phyloP scores from a whole-genome alignment of 768 basidiomycete species.

The Russula lepida region DNA sequence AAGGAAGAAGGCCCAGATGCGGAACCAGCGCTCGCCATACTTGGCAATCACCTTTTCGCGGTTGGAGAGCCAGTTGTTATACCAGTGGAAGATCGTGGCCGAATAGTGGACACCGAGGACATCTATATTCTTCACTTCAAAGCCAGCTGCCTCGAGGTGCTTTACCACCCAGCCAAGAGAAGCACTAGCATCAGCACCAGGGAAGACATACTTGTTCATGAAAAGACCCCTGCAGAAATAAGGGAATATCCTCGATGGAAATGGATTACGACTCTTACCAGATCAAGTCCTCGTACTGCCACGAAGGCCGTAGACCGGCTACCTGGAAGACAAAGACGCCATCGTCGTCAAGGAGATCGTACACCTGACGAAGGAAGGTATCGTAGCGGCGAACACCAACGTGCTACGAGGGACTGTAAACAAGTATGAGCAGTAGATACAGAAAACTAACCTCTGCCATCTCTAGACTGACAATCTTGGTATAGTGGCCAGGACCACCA shows the following conservation, averaged over 20 bases:
- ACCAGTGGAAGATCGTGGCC: slow-evolving; percentile 86
- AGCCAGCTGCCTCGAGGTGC: slow-evolving; percentile 83
- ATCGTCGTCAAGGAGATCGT: slow-evolving; percentile 88
- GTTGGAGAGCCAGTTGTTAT: slow-evolving; percentile 95
- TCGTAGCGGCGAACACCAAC: slow-evolving; percentile 92
- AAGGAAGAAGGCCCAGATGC: slow-evolving; percentile 96
- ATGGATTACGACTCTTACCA: slow-evolving; percentile 44
- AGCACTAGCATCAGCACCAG: slow-evolving; percentile 94
- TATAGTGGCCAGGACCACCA: slow-evolving; percentile 61
- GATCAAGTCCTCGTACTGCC: slow-evolving; percentile 97
- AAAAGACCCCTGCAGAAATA: slow-evolving; percentile 67
- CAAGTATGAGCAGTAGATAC: background rate
- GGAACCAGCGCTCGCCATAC: slow-evolving; percentile 92
- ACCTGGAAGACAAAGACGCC: slow-evolving; percentile 95
- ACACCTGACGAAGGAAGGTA: slow-evolving; percentile 83
- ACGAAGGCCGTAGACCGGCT: slow-evolving; percentile 89
- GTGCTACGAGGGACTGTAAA: slow-evolving; percentile 43
- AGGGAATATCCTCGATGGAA: background rate
- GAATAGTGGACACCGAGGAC: slow-evolving; percentile 97
- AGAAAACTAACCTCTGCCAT: slow-evolving; percentile 78
- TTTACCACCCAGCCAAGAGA: slow-evolving; percentile 92
- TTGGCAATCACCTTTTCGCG: slow-evolving; percentile 80
- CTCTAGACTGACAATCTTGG: slow-evolving; percentile 93
- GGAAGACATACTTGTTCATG: slow-evolving; percentile 99
- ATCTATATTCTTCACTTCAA: slow-evolving; percentile 94